Percentiles rank a stretch among this genome's conserved stretches.
These are phyloP conservation scores for Pythium angustatum DNA, from an alignment of 352 stramenopile species.

Conservation along the genomic window DNA sequence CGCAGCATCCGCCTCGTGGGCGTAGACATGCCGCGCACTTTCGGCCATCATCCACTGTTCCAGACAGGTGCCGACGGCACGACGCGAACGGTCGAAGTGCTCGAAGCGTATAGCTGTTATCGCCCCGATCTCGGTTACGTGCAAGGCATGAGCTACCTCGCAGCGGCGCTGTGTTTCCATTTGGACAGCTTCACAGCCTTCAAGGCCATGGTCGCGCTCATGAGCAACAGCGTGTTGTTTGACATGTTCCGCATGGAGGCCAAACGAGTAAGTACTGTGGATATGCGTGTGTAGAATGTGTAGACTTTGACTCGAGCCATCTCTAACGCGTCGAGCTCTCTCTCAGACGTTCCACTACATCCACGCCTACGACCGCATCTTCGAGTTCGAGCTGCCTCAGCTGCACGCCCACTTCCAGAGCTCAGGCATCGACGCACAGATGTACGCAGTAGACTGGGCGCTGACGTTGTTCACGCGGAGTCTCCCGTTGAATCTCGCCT, in stretches of 20 bases:
- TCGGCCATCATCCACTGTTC: constrained; percentile 81
- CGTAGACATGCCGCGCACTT: constrained; percentile 85
- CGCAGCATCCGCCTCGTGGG: constrained; percentile 83
- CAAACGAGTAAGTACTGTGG: constrained; percentile 64
- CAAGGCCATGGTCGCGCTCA: constrained; percentile 77
- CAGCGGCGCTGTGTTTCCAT: constrained; percentile 80
- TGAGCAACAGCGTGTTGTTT: constrained; percentile 85
- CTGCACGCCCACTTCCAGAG: constrained; percentile 69
- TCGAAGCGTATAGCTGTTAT: constrained; percentile 88
- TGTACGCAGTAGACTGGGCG: constrained; percentile 88
- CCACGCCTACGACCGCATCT: constrained; percentile 69
- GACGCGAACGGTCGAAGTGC: constrained; percentile 71
- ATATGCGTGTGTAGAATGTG: too few relatives aligned
- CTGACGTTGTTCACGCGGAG: constrained; percentile 81
- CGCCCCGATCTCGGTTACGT: constrained; percentile 84
- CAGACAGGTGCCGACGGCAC: constrained; percentile 71
- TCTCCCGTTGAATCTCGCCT: constrained; percentile 66
- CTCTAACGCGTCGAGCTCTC: not conserved
- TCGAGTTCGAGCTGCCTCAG: constrained; percentile 75
- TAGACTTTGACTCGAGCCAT: not conserved
- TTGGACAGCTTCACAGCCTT: constrained; percentile 89
- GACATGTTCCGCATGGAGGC: constrained; percentile 87
- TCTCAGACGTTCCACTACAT: constrained; percentile 87
- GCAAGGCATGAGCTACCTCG: constrained; percentile 89
- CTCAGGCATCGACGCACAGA: constrained; percentile 77